These are phyloP conservation scores for Candida ficus DNA, from an alignment of 805 yeast species.

Conservation along the genomic window DNA sequence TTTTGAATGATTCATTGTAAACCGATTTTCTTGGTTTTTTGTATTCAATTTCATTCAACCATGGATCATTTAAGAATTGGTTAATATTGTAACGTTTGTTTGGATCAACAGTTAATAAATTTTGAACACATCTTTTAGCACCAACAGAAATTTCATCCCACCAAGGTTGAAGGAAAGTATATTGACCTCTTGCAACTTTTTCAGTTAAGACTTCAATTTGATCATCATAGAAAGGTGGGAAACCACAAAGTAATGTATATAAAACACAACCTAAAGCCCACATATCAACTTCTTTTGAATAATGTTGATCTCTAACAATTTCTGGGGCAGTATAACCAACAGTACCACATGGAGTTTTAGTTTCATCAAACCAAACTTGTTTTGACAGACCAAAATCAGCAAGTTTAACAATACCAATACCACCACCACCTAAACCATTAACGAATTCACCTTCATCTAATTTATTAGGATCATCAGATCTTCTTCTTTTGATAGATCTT, in stretches of 20 bases:
- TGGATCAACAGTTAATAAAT: slow-evolving; percentile 67
- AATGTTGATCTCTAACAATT: slow-evolving; percentile 53
- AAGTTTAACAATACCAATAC: slow-evolving; percentile 56
- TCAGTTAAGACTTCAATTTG: slow-evolving; percentile 59
- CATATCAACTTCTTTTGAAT: slow-evolving; percentile 64
- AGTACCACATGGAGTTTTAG: slow-evolving; percentile 73
- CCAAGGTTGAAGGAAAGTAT: slow-evolving; percentile 76
- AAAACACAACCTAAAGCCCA: slow-evolving; percentile 73
- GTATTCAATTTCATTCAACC: slow-evolving; percentile 39
- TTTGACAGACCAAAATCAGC: slow-evolving; percentile 73
- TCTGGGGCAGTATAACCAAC: slow-evolving; percentile 76
- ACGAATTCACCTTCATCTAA: slow-evolving; percentile 57
- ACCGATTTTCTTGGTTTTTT: slow-evolving; percentile 19
- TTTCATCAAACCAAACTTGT: slow-evolving; percentile 41
- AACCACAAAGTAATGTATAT: slow-evolving; percentile 65
- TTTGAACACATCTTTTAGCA: slow-evolving; percentile 64
- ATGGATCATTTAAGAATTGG: slow-evolving; percentile 65
- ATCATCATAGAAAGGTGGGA: slow-evolving; percentile 70
- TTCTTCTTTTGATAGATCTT: slow-evolving; percentile 26
- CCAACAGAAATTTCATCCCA: slow-evolving; percentile 77
- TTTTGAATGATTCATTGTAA: slow-evolving; percentile 17
- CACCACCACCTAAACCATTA: slow-evolving; percentile 54
- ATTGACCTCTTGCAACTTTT: slow-evolving; percentile 69
- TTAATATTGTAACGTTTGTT: slow-evolving; percentile 60
- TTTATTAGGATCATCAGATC: slow-evolving; percentile 55